Evolutionary conservation across 495 filamentous ascomycete genomes (phyloP), one percentile per base, ranked within the genome.

Genomic region (Penicillium odoratum): DNA sequence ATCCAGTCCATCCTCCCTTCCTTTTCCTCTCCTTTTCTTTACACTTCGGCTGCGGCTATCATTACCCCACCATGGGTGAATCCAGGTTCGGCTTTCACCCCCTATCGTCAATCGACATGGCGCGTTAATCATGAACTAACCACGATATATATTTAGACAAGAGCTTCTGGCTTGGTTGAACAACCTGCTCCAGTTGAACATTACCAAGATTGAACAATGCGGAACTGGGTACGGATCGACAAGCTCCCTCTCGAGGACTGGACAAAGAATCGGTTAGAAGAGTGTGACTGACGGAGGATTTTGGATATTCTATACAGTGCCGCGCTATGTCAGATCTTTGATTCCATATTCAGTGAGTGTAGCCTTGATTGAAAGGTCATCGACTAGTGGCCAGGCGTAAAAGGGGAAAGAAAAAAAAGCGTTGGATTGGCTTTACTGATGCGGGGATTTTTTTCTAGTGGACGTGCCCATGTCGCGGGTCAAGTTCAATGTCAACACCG

Each of bases 131-230:
- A 16, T 31, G 42, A 9, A 45, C 55, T 62, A 53, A 65, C 44
- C 5, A 46, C n/a, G 38, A 2, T 54, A 34, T 16, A n/a, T 21
- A 16, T 53, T 30, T 58, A 98, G 94, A 81, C 94, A 98, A 77
- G 94, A 98, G 78, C 86, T 98, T 58, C 83, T 98, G 58, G 86
- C 87, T 77, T 98, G 94, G 94, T 78, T 98, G 65, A 98, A 98
- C 82, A 91, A 89, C 82, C 91, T 98, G 51, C 85, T 98, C 54
- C 90, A 96, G 79, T 85, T 98, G 63, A 98, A 98, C 77, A 85
- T 98, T 56, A 97, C 93, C 70, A 97, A 96, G 76, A 89, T 98
- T 70, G 94, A 98, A 76, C 95, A 98, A 81, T 97, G 94, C 75
- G 94, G 94, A 65, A 98, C 94, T 64, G 94, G 94, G 94, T 98